A percentile compares a stretch with the other conserved stretches of the same genome.
Evolutionary conservation across 1,284 basidiomycete genomes (phyloP).

Genomic region (Gomphus sp.): DNA sequence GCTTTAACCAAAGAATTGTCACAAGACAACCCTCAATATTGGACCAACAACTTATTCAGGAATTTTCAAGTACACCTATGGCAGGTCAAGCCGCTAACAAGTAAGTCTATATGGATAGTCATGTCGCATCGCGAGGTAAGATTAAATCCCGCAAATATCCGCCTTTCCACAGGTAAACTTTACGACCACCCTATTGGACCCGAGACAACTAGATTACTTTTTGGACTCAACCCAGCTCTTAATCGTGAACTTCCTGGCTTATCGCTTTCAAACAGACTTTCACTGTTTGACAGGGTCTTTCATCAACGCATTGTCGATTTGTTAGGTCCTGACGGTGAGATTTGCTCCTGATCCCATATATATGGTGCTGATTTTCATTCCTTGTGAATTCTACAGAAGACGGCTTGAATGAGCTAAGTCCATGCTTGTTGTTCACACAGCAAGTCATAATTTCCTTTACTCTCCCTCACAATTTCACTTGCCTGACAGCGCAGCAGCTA

Average conservation of each 20-base stretch:
- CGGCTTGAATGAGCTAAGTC: constrained; percentile 35
- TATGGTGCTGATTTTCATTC: background rate
- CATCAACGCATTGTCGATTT: constrained; percentile 37
- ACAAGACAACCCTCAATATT: background rate
- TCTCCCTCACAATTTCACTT: constrained; percentile 40
- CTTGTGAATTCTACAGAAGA: constrained; percentile 26
- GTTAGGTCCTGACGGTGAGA: constrained; percentile 31
- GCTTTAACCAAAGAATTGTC: background rate
- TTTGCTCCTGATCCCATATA: background rate
- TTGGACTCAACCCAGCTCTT: constrained; percentile 26
- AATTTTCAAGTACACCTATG: background rate
- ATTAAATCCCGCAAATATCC: background rate
- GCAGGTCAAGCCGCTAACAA: background rate
- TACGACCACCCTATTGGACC: constrained; percentile 33
- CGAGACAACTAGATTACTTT: constrained; percentile 32
- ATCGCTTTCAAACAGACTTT: constrained; percentile 33
- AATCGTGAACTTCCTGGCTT: constrained; percentile 36
- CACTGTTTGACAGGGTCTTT: constrained; percentile 20
- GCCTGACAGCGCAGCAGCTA: constrained; percentile 40
- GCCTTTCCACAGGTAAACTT: constrained; percentile 24
- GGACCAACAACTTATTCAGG: background rate
- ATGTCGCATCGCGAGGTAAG: background rate
- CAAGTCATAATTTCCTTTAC: constrained; percentile 28
- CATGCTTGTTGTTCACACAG: constrained; percentile 34
- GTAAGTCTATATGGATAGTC: background rate